phyloP scores from a whole-genome alignment of 148 eudicot genomes.

The Spergularia marina region DNA sequence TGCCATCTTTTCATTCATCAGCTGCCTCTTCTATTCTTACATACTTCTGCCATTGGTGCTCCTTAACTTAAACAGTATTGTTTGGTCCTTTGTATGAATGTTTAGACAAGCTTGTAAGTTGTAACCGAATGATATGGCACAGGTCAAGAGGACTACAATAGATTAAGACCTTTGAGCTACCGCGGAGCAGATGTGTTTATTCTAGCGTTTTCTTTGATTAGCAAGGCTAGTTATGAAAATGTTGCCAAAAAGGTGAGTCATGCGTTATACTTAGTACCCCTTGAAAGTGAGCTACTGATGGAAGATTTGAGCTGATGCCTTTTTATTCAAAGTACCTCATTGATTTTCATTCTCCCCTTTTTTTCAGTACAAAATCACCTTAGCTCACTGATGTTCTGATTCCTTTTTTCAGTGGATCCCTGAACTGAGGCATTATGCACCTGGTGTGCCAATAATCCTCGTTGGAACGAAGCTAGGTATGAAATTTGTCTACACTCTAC shows the following conservation, averaged over 20 bases:
- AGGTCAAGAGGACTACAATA: conserved; percentile 68
- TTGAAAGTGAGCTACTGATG: neutral
- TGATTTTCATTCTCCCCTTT: too few relatives aligned
- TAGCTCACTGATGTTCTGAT: conserved; percentile 4
- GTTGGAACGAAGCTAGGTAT: conserved; percentile 85
- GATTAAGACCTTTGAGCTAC: conserved; percentile 62
- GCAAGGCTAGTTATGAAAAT: conserved; percentile 70
- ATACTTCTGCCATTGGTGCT: neutral
- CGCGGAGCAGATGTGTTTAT: conserved; percentile 69
- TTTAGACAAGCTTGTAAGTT: neutral
- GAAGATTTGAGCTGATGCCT: neutral
- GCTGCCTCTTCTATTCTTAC: too few relatives aligned
- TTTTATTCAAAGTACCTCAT: conserved; percentile 6
- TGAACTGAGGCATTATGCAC: conserved; percentile 84
- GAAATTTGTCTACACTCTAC: conserved; percentile 5
- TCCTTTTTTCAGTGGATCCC: conserved; percentile 69
- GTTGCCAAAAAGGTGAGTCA: conserved; percentile 51
- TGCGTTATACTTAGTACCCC: neutral
- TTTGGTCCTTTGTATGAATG: neutral
- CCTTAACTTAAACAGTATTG: too few relatives aligned
- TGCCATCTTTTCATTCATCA: neutral
- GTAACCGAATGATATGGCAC: neutral
- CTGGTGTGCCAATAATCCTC: conserved; percentile 79
- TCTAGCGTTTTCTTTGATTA: conserved; percentile 55
- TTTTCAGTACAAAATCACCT: too few relatives aligned